Evolutionary conservation across 2,329 filamentous ascomycete species (phyloP).

Genomic region (Calonectria pteridis): DNA sequence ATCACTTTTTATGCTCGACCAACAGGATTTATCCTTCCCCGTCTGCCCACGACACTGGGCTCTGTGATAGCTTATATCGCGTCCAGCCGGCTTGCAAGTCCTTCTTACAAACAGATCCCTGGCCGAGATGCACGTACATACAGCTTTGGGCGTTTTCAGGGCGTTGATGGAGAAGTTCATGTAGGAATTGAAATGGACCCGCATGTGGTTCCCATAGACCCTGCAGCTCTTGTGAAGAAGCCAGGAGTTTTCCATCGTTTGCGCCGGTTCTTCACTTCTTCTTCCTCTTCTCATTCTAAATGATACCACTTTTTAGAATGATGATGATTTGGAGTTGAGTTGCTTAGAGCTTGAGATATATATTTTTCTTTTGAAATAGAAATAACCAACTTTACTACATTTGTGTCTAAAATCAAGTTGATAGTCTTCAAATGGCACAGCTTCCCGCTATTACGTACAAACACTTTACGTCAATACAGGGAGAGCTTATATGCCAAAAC

Average conservation of each 20-base stretch:
- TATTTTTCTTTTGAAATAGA: background rate
- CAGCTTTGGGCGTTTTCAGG: conserved; percentile 64
- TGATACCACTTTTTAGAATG: background rate
- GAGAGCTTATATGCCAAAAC: too few relatives aligned
- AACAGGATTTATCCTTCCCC: conserved; percentile 58
- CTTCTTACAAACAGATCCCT: background rate
- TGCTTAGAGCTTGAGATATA: background rate
- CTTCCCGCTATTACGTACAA: too few relatives aligned
- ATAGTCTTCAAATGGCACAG: background rate
- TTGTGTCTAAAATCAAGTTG: background rate
- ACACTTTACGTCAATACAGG: too few relatives aligned
- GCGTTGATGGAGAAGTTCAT: conserved; percentile 59
- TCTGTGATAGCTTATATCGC: conserved; percentile 62
- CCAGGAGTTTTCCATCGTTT: background rate
- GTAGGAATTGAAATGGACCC: conserved; percentile 65
- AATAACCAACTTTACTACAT: background rate
- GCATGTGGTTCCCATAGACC: conserved; percentile 51
- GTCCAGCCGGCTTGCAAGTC: conserved; percentile 53
- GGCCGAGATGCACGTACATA: conserved; percentile 43
- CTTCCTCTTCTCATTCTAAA: background rate
- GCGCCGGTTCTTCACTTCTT: background rate
- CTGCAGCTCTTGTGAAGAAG: background rate
- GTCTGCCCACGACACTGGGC: conserved; percentile 64
- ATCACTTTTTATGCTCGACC: conserved; percentile 56
- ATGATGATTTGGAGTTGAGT: background rate